These are phyloP conservation scores for Pichia cactophila DNA, from an alignment of 1,139 yeast species.

Conservation along the genomic window DNA sequence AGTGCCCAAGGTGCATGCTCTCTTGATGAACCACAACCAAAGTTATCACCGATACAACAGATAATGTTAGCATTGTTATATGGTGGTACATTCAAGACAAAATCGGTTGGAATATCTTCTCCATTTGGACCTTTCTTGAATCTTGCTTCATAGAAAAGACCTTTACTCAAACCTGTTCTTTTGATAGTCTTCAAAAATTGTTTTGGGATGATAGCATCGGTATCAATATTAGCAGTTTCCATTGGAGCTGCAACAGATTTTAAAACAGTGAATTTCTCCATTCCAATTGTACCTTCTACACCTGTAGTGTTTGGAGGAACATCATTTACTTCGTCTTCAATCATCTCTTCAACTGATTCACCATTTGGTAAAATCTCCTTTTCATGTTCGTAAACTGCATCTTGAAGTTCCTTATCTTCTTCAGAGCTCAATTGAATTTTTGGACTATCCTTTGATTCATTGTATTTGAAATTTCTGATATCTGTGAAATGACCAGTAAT, in stretches of 20 bases:
- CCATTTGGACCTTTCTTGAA: conserved; percentile 64
- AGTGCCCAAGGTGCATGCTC: conserved; percentile 99
- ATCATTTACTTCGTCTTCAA: conserved; percentile 47
- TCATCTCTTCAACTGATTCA: conserved; percentile 30
- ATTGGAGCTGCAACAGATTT: conserved; percentile 90
- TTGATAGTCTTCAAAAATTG: conserved; percentile 96
- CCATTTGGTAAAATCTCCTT: conserved; percentile 35
- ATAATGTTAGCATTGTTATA: conserved; percentile 73
- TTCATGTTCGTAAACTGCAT: conserved; percentile 65
- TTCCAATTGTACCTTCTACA: conserved; percentile 38
- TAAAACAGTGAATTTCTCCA: conserved; percentile 68
- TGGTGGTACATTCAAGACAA: conserved; percentile 78
- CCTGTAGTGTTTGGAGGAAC: conserved; percentile 42
- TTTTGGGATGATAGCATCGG: conserved; percentile 97
- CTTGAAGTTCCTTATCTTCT: conserved; percentile 53
- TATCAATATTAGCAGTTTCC: conserved; percentile 90
- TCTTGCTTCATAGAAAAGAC: conserved; percentile 86
- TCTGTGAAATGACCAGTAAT: conserved; percentile 86
- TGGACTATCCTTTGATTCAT: conserved; percentile 50
- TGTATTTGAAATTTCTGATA: conserved; percentile 70
- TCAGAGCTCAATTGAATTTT: conserved; percentile 43
- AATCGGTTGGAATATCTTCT: conserved; percentile 75
- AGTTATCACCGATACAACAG: conserved; percentile 91
- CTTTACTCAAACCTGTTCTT: conserved; percentile 85
- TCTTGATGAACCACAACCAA: conserved; percentile 98